Base-by-base conservation (phyloP, 768 basidiomycete species). In the Podaxis sp. region DNA sequence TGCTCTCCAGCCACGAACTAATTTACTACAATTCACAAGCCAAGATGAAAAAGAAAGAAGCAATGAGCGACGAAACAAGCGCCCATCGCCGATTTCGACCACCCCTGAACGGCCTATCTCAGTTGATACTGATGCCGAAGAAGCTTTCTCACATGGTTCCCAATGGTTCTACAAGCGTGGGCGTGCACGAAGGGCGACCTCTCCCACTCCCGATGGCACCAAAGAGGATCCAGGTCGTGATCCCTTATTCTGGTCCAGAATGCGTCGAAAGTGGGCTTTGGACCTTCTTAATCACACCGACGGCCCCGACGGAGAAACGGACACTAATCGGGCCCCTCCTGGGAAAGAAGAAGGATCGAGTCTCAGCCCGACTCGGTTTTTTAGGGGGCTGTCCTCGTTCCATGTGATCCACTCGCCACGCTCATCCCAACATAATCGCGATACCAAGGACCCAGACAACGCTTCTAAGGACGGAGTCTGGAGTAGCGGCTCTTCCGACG, bases 121-220 rank as follows among this genome's bases (percentile, higher is more conserved):
- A 7, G 78, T 89, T 57, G 93, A 94, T 66, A 88, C 90, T 0
- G 93, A 95, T 68, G 84, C 84, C 0, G 93, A 94, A 72, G 78
- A 76, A 4, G 88, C 88, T 0, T 90, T 90, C 67, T 73, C 77
- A 38, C 81, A 80, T 55, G 81, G 82, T 1, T 81, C 84, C 18
- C 74, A 76, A 28, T 79, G 81, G 74, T 83, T 83, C 59, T 85
- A 82, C 65, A 80, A 77, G 63, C 81, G 82, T 46, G 79, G 77
- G 9, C 79, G 79, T 35, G 68, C 73, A 25, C 68, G 71, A 32
- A 69, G 71, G 28, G 67, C 73, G 28, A 63, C 68, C 42, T 71
- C 74, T 14, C 69, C 72, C 0, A 71, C 71, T 7, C 63, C 63
- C 42, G 70, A 65, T 21, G 28, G 32, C 40, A 28, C 16, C 18